These are phyloP conservation scores for Ustilago tritici DNA, from an alignment of 1,284 basidiomycete genomes.

Conservation along the genomic window DNA sequence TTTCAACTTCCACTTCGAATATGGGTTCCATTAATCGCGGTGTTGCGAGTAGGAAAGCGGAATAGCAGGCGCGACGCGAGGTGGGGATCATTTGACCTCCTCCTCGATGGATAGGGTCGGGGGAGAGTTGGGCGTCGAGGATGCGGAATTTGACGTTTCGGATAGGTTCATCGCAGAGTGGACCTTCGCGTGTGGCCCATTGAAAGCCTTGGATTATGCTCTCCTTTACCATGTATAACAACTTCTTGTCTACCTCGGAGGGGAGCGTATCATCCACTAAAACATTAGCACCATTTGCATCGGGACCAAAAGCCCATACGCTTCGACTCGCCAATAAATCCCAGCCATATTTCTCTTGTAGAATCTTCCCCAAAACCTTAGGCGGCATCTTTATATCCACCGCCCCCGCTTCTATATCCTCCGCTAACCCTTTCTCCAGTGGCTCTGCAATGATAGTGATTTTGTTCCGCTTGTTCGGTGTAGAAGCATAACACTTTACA, in stretches of 20 bases:
- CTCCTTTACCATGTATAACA: constrained; percentile 88
- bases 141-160: constrained; percentile 98
- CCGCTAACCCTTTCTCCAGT: constrained; percentile 67
- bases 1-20: constrained; percentile 97
- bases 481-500: constrained; percentile 97
- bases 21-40: constrained; percentile 84
- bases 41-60: constrained; percentile 89
- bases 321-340: constrained; percentile 95
- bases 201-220: constrained; percentile 99
- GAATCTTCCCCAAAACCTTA: constrained; percentile 58
- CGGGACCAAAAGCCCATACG: constrained; percentile 99
- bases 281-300: constrained; percentile 87
- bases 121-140: constrained; percentile 87
- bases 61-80: constrained; percentile 95
- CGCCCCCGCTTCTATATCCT: constrained; percentile 64
- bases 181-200: constrained; percentile 97
- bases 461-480: constrained; percentile 89
- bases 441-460: constrained; percentile 68
- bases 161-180: constrained; percentile 97
- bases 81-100: constrained; percentile 99
- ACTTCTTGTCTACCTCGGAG: constrained; percentile 93
- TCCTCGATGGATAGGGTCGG: constrained; percentile 95
- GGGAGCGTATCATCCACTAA: constrained; percentile 95
- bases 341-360: constrained; percentile 87
- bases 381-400: constrained; percentile 61